Conservation (phyloP, 1,139 yeast genomes). For the Taiozyma sp. region DNA sequence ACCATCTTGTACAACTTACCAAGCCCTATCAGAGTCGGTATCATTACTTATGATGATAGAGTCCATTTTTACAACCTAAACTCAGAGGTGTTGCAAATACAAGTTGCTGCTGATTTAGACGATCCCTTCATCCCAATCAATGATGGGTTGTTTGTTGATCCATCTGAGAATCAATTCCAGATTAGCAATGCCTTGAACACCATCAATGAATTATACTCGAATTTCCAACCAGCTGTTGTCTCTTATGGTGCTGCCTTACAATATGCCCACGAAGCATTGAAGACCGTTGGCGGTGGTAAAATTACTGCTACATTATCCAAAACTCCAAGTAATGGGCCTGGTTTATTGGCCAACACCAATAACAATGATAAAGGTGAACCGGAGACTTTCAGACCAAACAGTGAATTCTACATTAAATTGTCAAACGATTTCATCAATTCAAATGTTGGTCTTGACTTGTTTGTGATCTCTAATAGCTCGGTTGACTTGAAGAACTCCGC, state of each 20-base stretch:
- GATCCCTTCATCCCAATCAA: slow-evolving; percentile 64
- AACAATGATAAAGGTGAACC: slow-evolving; percentile 38
- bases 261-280: slow-evolving; percentile 64
- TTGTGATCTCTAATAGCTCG: slow-evolving; percentile 59
- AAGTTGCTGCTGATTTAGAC: slow-evolving; percentile 60
- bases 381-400: slow-evolving; percentile 60
- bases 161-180: slow-evolving; percentile 55
- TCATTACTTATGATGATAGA: slow-evolving; percentile 72
- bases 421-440: slow-evolving; percentile 52
- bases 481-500: slow-evolving; percentile 78
- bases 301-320: slow-evolving; percentile 64
- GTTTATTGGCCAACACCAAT: slow-evolving; percentile 54
- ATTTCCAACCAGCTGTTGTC: slow-evolving; percentile 56
- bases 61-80: slow-evolving; percentile 73
- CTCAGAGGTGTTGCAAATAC: slow-evolving; percentile 55
- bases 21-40: slow-evolving; percentile 50
- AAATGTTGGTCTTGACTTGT: slow-evolving; percentile 75
- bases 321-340: slow-evolving; percentile 84
- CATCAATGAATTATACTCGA: slow-evolving; percentile 45
- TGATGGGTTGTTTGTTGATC: slow-evolving; percentile 79
- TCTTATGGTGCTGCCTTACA: slow-evolving; percentile 79
- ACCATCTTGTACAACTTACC: slow-evolving; percentile 38
- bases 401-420: slow-evolving; percentile 57
- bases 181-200: slow-evolving; percentile 67
- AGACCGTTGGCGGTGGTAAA: slow-evolving; percentile 72